phyloP scores from a whole-genome alignment of 257 asterid genomes.

The Knoxia roxburghii region DNA sequence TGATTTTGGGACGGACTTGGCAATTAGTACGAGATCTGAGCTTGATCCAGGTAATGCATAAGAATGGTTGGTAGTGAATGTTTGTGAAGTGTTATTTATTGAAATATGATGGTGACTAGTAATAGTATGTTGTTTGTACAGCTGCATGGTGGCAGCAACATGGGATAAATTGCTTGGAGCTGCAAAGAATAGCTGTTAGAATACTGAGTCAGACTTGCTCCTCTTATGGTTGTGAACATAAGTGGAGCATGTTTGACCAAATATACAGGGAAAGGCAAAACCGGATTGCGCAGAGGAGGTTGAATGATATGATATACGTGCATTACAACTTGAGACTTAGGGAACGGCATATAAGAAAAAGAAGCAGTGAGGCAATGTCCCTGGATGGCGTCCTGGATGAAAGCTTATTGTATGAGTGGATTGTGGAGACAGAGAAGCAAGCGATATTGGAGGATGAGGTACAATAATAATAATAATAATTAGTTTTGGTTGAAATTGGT shows the following conservation, averaged over 20 bases:
- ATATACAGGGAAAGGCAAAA: slow-evolving; percentile 56
- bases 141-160: slow-evolving; percentile 99
- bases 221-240: slow-evolving; percentile 78
- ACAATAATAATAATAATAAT: neutral
- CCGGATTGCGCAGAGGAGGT: slow-evolving; percentile 60
- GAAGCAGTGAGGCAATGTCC: slow-evolving; percentile 42
- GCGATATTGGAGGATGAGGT: slow-evolving; percentile 77
- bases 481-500: too few species aligned
- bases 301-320: slow-evolving; percentile 57
- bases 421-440: slow-evolving; percentile 66
- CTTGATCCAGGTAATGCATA: slow-evolving; percentile 76
- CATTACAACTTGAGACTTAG: slow-evolving; percentile 88
- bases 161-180: slow-evolving; percentile 88
- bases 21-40: slow-evolving; percentile 78
- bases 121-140: slow-evolving; percentile 28
- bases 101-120: slow-evolving; percentile 16
- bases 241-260: slow-evolving; percentile 82
- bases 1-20: slow-evolving; percentile 95
- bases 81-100: neutral
- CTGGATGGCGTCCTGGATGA: slow-evolving; percentile 67
- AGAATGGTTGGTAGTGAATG: slow-evolving; percentile 7
- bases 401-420: slow-evolving; percentile 65
- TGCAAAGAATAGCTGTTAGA: slow-evolving; percentile 79
- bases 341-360: slow-evolving; percentile 76
- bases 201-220: slow-evolving; percentile 91